Base-by-base conservation (phyloP, 2,329 filamentous ascomycete genomes). In the Zymoseptoria ardabiliae region DNA sequence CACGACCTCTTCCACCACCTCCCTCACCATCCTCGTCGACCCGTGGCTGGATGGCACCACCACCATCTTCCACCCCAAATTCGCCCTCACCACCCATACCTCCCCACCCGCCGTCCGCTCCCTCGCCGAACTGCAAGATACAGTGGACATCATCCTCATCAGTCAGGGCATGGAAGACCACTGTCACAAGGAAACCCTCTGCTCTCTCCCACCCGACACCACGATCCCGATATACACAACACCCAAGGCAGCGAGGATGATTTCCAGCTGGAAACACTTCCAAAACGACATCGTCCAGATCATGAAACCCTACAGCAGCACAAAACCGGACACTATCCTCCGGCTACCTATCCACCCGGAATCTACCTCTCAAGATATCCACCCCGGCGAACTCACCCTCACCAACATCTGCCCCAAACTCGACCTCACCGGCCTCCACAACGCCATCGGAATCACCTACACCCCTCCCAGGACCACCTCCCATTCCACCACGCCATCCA, bases 371-470 rank as follows among this genome's bases (percentile, higher is more conserved):
- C 72, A 79, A 0, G 77, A 78, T 22, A 85, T 83, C 4, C 73
- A 78, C 13, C 75, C 79, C 8, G 88, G 88, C 19, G 86, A 90
- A 73, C 79, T 90, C n/a, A 89, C 86, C 0, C 78, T 91, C n/a
- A 78, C 86, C 1, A 85, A 85, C 70, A 80, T 90, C 28, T 76
- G 82, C 0, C 82, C 85, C 56, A 84, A 82, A 67, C 73, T 78
- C 53, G 85, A 89, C 66, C 66, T 85, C 3, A 82, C 81, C 7
- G 81, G 82, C 2, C 68, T 88, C 0, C 86, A 89, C 68, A 83
- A 83, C 59, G 87, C 86, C 10, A 81, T 90, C 63, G 87, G 84
- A 13, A 87, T 91, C 65, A 91, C 87, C 1, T 91, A 90, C 69
- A 81, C 82, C 19, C 81, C 86, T 20, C 84, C 86, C 0, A 75